Percentiles rank a stretch among this genome's conserved stretches.
These are phyloP conservation scores for Dipodascus albidus DNA, from an alignment of 805 yeast genomes.

Conservation along the genomic window DNA sequence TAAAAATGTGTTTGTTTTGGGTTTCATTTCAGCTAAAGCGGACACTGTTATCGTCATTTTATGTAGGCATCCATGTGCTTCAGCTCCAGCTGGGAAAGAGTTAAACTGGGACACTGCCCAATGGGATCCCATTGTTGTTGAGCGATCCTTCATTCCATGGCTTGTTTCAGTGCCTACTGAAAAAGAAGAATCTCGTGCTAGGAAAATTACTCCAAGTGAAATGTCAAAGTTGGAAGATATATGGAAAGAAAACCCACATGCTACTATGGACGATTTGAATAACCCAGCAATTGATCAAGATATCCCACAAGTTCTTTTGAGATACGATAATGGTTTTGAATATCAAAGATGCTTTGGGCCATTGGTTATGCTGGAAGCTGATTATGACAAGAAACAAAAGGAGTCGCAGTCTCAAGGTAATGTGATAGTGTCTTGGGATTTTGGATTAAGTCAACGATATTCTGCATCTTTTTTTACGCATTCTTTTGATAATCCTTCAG, in stretches of 20 bases:
- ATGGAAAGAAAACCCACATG: constrained; percentile 66
- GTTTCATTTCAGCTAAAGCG: constrained; percentile 77
- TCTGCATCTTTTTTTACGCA: constrained; percentile 60
- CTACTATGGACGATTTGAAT: constrained; percentile 58
- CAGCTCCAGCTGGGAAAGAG: constrained; percentile 42
- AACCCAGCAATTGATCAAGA: constrained; percentile 38
- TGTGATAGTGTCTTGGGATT: constrained; percentile 62
- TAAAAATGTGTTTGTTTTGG: constrained; percentile 66
- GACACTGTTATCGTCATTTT: constrained; percentile 79
- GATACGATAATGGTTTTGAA: constrained; percentile 73
- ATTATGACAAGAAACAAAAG: constrained; percentile 56
- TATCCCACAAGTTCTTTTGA: constrained; percentile 58
- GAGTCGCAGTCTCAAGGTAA: constrained; percentile 71
- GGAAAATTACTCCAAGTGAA: constrained; percentile 48
- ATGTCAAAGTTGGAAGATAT: constrained; percentile 64
- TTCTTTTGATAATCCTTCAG: constrained; percentile 49
- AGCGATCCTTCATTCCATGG: constrained; percentile 72
- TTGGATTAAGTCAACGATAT: constrained; percentile 52
- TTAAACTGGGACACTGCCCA: constrained; percentile 76
- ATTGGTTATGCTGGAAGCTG: constrained; percentile 69
- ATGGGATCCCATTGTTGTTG: constrained; percentile 81
- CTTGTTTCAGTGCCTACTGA: constrained; percentile 61
- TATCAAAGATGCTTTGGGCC: constrained; percentile 83
- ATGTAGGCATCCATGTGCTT: constrained; percentile 73
- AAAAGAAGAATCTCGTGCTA: constrained; percentile 46